A percentile compares a stretch with the other conserved stretches of the same genome.
Conservation (phyloP, 2,329 filamentous ascomycete species). For the Diaporthe eres region DNA sequence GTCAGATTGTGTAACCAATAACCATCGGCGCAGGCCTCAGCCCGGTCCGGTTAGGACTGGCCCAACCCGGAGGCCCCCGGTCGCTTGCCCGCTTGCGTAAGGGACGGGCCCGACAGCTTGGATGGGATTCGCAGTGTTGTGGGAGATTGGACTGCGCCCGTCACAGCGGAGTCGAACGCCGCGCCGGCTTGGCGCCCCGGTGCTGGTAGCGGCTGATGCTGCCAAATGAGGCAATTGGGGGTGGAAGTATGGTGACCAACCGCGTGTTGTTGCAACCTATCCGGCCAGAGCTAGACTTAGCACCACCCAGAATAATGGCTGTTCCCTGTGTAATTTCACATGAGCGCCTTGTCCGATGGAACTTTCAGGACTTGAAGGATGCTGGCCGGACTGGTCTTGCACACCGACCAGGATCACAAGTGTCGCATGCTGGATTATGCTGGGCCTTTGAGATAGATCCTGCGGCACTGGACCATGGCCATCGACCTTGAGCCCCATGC, state of each 20-base stretch:
- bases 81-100: slow-evolving; percentile 23
- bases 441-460: neutral
- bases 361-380: neutral
- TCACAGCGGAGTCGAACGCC: slow-evolving; percentile 23
- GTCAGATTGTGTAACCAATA: neutral
- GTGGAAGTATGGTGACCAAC: neutral
- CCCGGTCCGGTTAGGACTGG: neutral
- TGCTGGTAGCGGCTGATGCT: slow-evolving; percentile 11
- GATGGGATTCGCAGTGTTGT: slow-evolving; percentile 16
- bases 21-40: neutral
- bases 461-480: neutral
- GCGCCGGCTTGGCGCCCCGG: slow-evolving; percentile 18
- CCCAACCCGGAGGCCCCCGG: neutral
- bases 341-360: neutral
- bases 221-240: neutral
- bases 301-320: slow-evolving; percentile 2
- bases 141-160: slow-evolving; percentile 35
- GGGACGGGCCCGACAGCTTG: slow-evolving; percentile 38
- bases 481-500: neutral
- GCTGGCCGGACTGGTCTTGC: neutral
- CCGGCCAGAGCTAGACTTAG: neutral
- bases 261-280: neutral
- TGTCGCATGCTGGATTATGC: neutral
- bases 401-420: neutral
- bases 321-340: neutral